Conservation (phyloP, 2,329 filamentous ascomycete genomes). For the Fusarium longipes region DNA sequence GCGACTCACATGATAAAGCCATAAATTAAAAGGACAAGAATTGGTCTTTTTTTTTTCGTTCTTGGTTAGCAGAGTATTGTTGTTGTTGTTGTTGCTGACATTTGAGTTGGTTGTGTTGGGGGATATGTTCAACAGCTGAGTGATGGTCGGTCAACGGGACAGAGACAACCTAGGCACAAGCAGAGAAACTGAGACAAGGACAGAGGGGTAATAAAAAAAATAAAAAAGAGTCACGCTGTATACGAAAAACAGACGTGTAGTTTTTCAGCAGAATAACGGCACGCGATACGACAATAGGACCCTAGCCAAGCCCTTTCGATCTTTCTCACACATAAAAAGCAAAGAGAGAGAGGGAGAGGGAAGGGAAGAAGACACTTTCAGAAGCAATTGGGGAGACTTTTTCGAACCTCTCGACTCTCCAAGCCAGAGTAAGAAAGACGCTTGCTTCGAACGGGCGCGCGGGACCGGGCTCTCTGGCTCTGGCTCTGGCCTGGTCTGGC, state of each 20-base stretch:
- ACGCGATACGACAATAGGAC: conserved; percentile 19
- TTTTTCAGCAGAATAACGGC: conserved; percentile 7
- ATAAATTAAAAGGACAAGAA: conserved; percentile 22
- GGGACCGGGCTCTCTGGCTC: conserved; percentile 3
- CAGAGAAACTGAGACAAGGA: background rate
- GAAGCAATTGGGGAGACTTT: conserved; percentile 23
- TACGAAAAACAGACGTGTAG: conserved; percentile 19
- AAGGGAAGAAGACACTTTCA: conserved; percentile 11
- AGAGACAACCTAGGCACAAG: conserved; percentile 1
- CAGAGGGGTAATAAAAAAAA: conserved; percentile 19
- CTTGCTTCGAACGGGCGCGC: conserved; percentile 18
- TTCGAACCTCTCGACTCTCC: background rate
- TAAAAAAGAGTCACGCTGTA: conserved; percentile 3
- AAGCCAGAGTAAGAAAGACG: conserved; percentile 19
- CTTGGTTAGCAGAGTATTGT: conserved; percentile 1
- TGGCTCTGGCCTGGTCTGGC: background rate
- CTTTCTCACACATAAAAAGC: conserved; percentile 28
- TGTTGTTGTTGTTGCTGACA: conserved; percentile 12
- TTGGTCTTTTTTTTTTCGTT: background rate
- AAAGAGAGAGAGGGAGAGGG: background rate
- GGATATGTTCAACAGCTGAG: conserved; percentile 3
- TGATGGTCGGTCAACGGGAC: conserved; percentile 16
- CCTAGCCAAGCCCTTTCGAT: conserved; percentile 24
- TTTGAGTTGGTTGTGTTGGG: conserved; percentile 3
- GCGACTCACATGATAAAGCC: conserved; percentile 36